A percentile compares a stretch with the other conserved stretches of the same genome.
Evolutionary conservation across 148 eudicot genomes (phyloP).

Genomic region (Heliosperma pusillum): DNA sequence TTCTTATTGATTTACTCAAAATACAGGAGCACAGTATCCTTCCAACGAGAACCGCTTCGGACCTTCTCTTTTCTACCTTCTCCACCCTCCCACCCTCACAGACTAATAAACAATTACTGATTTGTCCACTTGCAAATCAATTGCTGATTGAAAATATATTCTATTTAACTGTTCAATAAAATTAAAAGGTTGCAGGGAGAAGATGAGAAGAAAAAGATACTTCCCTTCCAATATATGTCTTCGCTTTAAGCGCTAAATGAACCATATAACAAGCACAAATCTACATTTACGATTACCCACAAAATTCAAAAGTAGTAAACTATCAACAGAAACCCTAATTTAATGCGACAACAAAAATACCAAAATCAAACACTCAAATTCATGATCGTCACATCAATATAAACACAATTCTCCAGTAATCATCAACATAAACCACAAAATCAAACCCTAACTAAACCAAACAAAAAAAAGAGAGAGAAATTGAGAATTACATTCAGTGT

Average conservation of each 20-base stretch:
- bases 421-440: background rate
- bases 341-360: background rate
- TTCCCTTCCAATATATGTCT: no score
- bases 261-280: background rate
- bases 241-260: no score
- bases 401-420: background rate
- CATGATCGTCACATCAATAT: background rate
- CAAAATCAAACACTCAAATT: background rate
- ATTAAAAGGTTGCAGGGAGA: no score
- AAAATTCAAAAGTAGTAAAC: background rate
- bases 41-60: no score
- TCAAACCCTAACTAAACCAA: background rate
- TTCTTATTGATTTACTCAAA: background rate
- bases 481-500: slow-evolving; percentile 66
- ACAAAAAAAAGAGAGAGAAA: background rate
- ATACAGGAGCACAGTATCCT: no score
- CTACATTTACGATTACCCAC: background rate
- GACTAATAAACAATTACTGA: no score
- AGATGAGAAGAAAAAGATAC: no score
- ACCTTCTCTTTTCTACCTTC: no score
- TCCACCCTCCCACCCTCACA: no score
- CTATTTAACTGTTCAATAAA: no score
- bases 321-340: slow-evolving; percentile 1
- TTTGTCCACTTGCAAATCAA: no score
- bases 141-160: no score